phyloP scores from a whole-genome alignment of 2,329 filamentous ascomycete genomes.

The Fusarium phyllophilum region DNA sequence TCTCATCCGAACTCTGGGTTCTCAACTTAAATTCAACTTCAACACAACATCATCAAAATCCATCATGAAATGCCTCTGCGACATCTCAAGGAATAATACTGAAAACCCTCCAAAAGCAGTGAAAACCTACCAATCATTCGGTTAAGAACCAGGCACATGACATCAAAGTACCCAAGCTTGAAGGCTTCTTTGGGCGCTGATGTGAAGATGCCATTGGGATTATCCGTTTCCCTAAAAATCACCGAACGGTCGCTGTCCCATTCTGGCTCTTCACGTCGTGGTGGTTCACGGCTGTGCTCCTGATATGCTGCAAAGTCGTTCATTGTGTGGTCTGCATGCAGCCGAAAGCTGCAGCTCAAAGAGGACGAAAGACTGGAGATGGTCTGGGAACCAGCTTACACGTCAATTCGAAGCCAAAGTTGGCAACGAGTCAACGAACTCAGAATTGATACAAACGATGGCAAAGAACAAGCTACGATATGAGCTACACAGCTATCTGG shows the following conservation, averaged over 20 bases:
- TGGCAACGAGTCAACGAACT: constrained; percentile 9
- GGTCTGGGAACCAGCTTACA: not conserved
- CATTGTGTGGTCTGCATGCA: constrained; percentile 32
- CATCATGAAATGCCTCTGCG: not conserved
- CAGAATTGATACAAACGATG: not conserved
- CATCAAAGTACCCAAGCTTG: constrained; percentile 50
- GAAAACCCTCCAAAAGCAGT: not conserved
- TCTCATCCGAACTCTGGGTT: not conserved
- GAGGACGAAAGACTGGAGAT: not conserved
- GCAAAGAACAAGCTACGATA: not conserved
- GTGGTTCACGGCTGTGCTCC: constrained; percentile 2
- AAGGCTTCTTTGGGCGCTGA: constrained; percentile 49
- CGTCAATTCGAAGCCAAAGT: not conserved
- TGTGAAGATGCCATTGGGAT: constrained; percentile 47
- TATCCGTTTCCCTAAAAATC: constrained; percentile 26
- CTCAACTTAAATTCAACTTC: constrained; percentile 40
- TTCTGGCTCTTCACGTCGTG: constrained; percentile 5
- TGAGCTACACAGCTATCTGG: constrained; percentile 10
- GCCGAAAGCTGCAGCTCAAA: not conserved
- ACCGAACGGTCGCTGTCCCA: constrained; percentile 34
- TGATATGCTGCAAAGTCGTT: constrained; percentile 43
- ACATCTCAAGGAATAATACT: not conserved
- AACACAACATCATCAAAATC: constrained; percentile 6
- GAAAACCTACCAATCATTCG: constrained; percentile 51
- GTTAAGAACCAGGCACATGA: constrained; percentile 50